Evolutionary conservation across 345 rosid genomes (phyloP).

Genomic region (Melastoma malabathricum): DNA sequence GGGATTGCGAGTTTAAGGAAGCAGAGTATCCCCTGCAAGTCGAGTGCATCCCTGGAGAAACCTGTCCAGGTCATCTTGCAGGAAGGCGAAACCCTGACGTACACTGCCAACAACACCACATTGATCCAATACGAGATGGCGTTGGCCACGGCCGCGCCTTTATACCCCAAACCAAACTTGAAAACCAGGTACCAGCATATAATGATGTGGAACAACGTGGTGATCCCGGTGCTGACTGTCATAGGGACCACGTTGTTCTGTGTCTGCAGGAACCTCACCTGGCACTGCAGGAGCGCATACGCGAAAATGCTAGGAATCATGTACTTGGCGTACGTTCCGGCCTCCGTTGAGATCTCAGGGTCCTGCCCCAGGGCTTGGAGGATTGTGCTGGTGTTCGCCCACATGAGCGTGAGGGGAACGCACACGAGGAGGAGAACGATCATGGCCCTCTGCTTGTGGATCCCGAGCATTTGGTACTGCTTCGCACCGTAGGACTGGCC

Average conservation of each 20-base stretch:
- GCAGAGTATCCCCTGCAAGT: conserved; percentile 13
- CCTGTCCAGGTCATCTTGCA: conserved; percentile 28
- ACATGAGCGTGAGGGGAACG: conserved; percentile 5
- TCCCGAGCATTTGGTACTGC: conserved; percentile 10
- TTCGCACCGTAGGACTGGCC: conserved; percentile 6
- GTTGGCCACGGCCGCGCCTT: conserved; percentile 18
- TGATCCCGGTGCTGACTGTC: background rate
- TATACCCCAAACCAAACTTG: conserved; percentile 11
- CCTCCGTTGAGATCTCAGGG: conserved; percentile 15
- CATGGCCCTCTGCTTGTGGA: conserved; percentile 7
- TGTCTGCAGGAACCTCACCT: conserved; percentile 21
- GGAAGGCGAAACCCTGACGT: conserved; percentile 4
- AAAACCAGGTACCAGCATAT: conserved; percentile 6
- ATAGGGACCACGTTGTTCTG: conserved; percentile 2
- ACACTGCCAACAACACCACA: conserved; percentile 5
- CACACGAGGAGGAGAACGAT: conserved; percentile 5
- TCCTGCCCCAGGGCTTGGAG: conserved; percentile 11
- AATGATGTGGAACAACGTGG: conserved; percentile 1
- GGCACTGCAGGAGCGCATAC: conserved; percentile 19
- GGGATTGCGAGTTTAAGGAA: conserved; percentile 25
- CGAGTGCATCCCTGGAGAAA: conserved; percentile 14
- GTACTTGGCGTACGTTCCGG: conserved; percentile 15
- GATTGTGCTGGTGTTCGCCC: background rate
- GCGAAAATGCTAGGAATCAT: conserved; percentile 24
- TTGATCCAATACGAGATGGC: conserved; percentile 27